Evolutionary conservation across 208 protist genomes (phyloP), one percentile per base, ranked within the genome.

Genomic region (Wallacemonas sp.): DNA sequence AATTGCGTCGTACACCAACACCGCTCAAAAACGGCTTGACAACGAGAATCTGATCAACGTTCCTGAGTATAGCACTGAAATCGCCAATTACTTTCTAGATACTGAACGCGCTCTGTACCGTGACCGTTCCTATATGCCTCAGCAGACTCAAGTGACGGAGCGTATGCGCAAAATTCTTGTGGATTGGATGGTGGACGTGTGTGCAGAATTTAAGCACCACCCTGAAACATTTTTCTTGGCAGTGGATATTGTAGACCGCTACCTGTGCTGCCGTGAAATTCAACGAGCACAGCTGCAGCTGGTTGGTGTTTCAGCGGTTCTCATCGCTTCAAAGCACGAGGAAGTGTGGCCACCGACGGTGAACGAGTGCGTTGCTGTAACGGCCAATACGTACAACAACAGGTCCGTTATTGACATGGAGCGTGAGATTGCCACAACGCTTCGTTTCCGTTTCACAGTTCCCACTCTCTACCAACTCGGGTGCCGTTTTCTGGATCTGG

Each of bases 151-250:
- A 45, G 84, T 99, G 28, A 99, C 83, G 30, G 83, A 93, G 38
- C 83, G 85, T 46, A 99, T 99, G 97, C 78, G 98, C 24, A 82
- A 89, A 46, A 98, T 99, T 44, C 80, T 99, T 28, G 80, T 99
- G 38, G 98, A 99, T 70, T 99, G 98, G 98, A 86, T 99, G 38
- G 80, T 98, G 14, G 97, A 98, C 60, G 98, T 99, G 12, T 72
- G 88, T 28, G 69, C 85, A 31, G 93, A 98, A 70, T 99, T 98
- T 77, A 97, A 98, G 56, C 79, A 98, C 30, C 74, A 93, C 49
- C 77, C 89, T 19, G 97, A 99, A 70, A 98, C 98, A 0, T 92
- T 99, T 61, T 99, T 94, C 80, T 79, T 99, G 8, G 88, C 96
- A 1, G 90, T 99, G 21, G 95, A 98, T 67, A 91, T 99, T 62